Percentiles rank a stretch among this genome's conserved stretches.
Evolutionary conservation across 495 filamentous ascomycete genomes (phyloP).

Genomic region (Penicillium argentinense): DNA sequence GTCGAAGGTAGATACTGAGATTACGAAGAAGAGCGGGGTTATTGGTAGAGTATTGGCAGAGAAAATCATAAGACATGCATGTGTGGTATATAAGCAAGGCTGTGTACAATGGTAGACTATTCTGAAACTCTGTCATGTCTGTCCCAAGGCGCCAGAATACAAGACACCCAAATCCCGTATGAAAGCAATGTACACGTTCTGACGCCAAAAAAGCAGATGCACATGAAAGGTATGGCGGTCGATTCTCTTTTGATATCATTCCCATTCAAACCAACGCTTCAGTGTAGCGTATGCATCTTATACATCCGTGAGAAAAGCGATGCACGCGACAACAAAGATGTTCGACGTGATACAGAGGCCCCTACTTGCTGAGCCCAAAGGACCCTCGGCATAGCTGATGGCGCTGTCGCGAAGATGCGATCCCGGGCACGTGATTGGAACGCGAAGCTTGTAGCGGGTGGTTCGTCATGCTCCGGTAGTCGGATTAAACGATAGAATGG

Average conservation of each 20-base stretch:
- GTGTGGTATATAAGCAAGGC: conserved; percentile 10
- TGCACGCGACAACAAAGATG: not conserved
- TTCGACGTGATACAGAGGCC: not conserved
- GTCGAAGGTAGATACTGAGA: no score
- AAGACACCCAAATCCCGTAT: conserved; percentile 13
- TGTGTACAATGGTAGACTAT: conserved; percentile 15
- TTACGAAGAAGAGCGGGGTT: no score
- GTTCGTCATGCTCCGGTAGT: not conserved
- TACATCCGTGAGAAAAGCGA: not conserved
- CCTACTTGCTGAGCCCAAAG: not conserved
- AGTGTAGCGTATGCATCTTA: not conserved
- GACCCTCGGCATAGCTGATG: no score
- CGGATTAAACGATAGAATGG: conserved; percentile 12
- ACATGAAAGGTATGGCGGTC: conserved; percentile 3
- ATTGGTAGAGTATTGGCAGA: no score
- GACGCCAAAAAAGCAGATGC: conserved; percentile 17
- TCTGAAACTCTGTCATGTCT: not conserved
- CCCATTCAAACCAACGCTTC: conserved; percentile 3
- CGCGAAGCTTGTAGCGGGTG: conserved; percentile 1
- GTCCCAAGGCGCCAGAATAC: conserved; percentile 7
- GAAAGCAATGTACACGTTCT: conserved; percentile 20
- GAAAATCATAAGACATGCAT: conserved; percentile 9
- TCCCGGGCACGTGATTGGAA: not conserved
- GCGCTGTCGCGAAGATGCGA: no score
- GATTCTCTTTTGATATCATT: conserved; percentile 1